Evolutionary conservation across 176 grass and related monocot species (phyloP), one percentile per base, ranked within the genome.

Genomic region (Microstegium vimineum): DNA sequence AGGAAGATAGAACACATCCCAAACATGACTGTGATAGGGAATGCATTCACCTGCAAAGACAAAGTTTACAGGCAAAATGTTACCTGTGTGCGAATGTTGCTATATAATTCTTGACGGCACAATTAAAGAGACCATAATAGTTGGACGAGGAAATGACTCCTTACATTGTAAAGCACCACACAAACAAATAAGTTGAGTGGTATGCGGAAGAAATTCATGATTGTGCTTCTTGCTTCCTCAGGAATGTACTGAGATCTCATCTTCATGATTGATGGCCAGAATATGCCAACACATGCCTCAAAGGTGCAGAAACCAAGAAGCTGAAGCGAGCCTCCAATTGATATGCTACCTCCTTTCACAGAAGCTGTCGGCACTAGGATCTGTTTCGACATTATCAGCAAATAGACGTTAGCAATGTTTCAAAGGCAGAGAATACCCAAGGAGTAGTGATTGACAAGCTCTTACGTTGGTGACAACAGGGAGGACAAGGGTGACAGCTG

Each of bases 1-100:
- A 98, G 92, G 86, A 98, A 95, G 70, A 98, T 98, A 10, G 93
- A 98, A 67, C 92, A 95, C 96, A 98, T 95, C 35, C 96, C 92
- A 36, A 98, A 98, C 96, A 98, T 98, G 74, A 95, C 60, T 7
- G 92, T 98, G 51, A 98, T 95, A 1, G 92, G 90, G 72, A 98
- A 95, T 16, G 90, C 96, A 40, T 93, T 91, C 62, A 91, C 96
- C 96, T 98, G 84, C 77, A 89, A 80, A 80, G 51, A 33, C 1
- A 76, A 76, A 34, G 64, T 67, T 47, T 38, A 38, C 23, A 72
- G 22, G 38, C 1, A 25, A 38, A 38, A 1, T 40, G 12, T 52
- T 70, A 63, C 17, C 36, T 18, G 3, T 16, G 20, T 28, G 2
- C 8, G 18, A 20, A 33, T 17, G 52, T 49, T 5, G 23, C n/a